Conservation (phyloP, 2,329 filamentous ascomycete species). For the Dryadomyces quercivorus region DNA sequence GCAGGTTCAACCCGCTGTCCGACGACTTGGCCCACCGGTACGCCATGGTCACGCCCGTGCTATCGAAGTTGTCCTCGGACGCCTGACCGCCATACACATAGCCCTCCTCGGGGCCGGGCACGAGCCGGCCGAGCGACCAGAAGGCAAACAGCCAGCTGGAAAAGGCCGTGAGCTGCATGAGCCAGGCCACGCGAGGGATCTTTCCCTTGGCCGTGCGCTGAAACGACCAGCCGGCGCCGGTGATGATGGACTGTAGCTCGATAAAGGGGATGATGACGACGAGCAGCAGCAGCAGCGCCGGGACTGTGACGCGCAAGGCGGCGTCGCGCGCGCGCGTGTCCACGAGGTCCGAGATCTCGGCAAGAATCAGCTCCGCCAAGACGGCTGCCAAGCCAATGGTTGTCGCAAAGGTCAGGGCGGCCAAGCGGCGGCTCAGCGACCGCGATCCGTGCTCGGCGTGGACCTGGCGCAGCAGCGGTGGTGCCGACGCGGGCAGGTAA, state of each 20-base stretch:
- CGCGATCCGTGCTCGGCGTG: conserved; percentile 46
- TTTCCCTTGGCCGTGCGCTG: conserved; percentile 43
- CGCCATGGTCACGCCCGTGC: conserved; percentile 18
- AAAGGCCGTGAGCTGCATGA: conserved; percentile 50
- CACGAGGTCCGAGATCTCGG: conserved; percentile 70
- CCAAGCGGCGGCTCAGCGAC: conserved; percentile 35
- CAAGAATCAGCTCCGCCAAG: conserved; percentile 68
- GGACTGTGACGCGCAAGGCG: conserved; percentile 58
- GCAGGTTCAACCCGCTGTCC: neutral
- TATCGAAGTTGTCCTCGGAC: conserved; percentile 18
- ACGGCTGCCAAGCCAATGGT: conserved; percentile 69
- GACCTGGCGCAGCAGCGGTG: conserved; percentile 42
- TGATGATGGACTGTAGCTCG: conserved; percentile 56
- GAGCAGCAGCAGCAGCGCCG: conserved; percentile 58
- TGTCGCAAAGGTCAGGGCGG: conserved; percentile 58
- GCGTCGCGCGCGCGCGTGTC: conserved; percentile 52
- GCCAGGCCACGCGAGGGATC: conserved; percentile 49
- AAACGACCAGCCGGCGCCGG: conserved; percentile 49
- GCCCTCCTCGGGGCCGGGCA: conserved; percentile 22
- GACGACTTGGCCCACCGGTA: conserved; percentile 5
- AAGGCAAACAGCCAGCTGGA: conserved; percentile 59
- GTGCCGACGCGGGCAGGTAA: conserved; percentile 50
- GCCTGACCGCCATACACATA: conserved; percentile 13
- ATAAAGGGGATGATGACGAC: conserved; percentile 67
- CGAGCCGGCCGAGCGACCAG: conserved; percentile 59